Percentiles rank a stretch among this genome's conserved stretches.
These are phyloP conservation scores for Globisporangium canariense DNA, from an alignment of 352 stramenopile species.

Conservation along the genomic window DNA sequence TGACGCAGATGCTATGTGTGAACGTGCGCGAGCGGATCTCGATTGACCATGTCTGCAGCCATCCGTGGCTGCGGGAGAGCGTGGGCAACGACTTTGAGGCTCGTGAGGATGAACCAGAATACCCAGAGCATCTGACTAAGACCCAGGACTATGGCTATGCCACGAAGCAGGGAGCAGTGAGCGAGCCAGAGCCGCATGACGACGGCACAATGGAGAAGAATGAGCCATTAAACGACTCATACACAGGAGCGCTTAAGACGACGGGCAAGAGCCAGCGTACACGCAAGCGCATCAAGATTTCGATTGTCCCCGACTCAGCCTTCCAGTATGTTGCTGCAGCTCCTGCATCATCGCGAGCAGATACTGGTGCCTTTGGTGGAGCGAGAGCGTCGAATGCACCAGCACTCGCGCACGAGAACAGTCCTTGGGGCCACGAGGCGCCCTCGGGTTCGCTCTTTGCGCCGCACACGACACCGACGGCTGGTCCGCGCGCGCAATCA, in stretches of 20 bases:
- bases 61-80: conserved; percentile 35
- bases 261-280: neutral
- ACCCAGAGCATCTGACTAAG: neutral
- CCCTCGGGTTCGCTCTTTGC: conserved; percentile 7
- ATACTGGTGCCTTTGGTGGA: neutral
- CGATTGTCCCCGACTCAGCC: conserved; percentile 2
- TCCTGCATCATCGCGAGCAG: neutral
- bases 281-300: conserved; percentile 17
- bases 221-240: neutral
- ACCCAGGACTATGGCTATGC: neutral
- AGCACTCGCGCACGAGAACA: conserved; percentile 7
- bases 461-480: conserved; percentile 10
- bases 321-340: neutral
- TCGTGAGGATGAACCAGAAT: neutral
- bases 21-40: conserved; percentile 29
- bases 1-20: conserved; percentile 36
- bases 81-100: neutral
- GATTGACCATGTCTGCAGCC: conserved; percentile 32
- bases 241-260: neutral
- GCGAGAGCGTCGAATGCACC: neutral
- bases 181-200: conserved; percentile 8
- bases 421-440: conserved; percentile 3
- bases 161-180: neutral
- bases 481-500: neutral
- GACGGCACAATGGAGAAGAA: neutral